Conservation (phyloP, 371 early-diverging fungal genomes). For the Mucor ambiguus region DNA sequence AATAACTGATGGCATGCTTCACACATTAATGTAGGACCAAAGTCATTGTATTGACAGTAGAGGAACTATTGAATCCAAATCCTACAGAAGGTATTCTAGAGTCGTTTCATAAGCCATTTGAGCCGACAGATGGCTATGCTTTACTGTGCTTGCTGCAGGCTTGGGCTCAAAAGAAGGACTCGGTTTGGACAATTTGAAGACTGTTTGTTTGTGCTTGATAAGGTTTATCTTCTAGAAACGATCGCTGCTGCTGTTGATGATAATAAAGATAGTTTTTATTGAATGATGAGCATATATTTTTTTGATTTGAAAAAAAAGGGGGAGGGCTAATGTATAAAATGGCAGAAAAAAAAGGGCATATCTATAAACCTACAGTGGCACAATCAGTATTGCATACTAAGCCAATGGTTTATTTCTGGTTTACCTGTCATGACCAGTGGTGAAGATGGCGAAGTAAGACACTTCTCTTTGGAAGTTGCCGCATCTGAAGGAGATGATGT, state of each 20-base stretch:
- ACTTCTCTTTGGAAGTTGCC: conserved; percentile 1
- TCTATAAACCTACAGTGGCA: background rate
- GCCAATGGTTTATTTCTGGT: background rate
- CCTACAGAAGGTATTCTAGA: conserved; percentile 17
- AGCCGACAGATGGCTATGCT: conserved; percentile 39
- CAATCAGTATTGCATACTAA: background rate
- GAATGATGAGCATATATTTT: background rate
- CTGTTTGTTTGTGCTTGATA: conserved; percentile 7
- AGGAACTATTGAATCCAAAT: conserved; percentile 36
- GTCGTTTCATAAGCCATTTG: conserved; percentile 20
- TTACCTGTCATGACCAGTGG: conserved; percentile 13
- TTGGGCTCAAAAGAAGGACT: conserved; percentile 28
- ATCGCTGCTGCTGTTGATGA: background rate
- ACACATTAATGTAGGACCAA: conserved; percentile 43
- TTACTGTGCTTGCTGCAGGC: conserved; percentile 34
- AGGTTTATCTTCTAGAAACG: conserved; percentile 17
- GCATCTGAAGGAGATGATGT: background rate
- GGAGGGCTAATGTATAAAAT: background rate
- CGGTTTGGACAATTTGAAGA: conserved; percentile 26
- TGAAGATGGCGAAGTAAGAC: conserved; percentile 15
- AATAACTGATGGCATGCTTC: background rate
- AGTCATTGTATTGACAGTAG: conserved; percentile 52
- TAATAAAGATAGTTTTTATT: background rate
- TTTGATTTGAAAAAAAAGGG: too few relatives aligned
- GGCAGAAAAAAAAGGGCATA: background rate